Base-by-base conservation (phyloP, 2,329 filamentous ascomycete species). In the Aspergillus bombycis region DNA sequence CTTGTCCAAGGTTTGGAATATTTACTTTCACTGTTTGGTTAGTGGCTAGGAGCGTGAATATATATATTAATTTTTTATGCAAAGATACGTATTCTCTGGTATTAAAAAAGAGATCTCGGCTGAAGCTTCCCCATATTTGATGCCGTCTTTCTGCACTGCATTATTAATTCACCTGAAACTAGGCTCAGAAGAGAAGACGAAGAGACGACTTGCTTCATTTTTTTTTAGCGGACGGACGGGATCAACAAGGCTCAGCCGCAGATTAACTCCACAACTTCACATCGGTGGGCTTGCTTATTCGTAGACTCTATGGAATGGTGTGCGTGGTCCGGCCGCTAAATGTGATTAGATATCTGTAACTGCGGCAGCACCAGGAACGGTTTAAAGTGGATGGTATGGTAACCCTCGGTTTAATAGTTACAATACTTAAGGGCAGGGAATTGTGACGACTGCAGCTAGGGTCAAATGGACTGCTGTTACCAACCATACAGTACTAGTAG, bases 181-280 rank as follows among this genome's bases (percentile, higher is more conserved):
- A 50, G 26, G 14, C 21, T 50, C 28, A 8, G 30, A 23, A 38
- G 19, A 23, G 32, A 38, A 38, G 28, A 46, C n/a, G 2, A n/a
- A 38, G 19, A 38, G 36, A 46, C 12, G 26, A 28, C 57, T 46
- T 48, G 10, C 43, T 28, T 14, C 5, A 16, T 19, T 21, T 14
- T 32, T 19, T 21, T 14, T 32, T 57, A 57, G 41, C 55, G 55
- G 61, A 12, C 43, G n/a, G 43, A 46, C 52, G 58, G 62, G 62
- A 63, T 63, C 62, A 59, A 57, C 62, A 61, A 61, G 58, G 58
- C 62, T 63, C 62, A 63, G 62, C 58, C 62, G 62, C 62, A 60
- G 58, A 48, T 45, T 52, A 16, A 53, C 57, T 60, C 61, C 57
- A 63, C 61, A 19, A 28, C 16, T 23, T 50, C 30, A 58, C 26